A percentile compares a stretch with the other conserved stretches of the same genome.
Evolutionary conservation across 208 protist genomes (phyloP).

Genomic region (Trypanosoma platydactyli): DNA sequence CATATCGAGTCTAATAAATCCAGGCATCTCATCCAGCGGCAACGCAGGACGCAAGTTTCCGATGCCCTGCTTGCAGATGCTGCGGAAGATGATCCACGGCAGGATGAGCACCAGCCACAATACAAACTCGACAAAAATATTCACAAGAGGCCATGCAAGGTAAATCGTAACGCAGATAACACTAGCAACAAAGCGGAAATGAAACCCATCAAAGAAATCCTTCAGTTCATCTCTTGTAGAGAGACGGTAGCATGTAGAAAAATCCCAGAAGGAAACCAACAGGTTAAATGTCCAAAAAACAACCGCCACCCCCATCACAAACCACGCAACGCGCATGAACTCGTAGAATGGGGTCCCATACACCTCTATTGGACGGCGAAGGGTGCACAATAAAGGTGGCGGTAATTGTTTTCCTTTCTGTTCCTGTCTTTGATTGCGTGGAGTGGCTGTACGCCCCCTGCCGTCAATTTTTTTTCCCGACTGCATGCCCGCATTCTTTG

Average conservation of each 20-base stretch:
- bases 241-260: constrained; percentile 49
- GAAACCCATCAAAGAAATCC: constrained; percentile 58
- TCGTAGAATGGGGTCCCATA: constrained; percentile 87
- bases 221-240: constrained; percentile 49
- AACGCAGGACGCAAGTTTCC: constrained; percentile 64
- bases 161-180: constrained; percentile 69
- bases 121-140: constrained; percentile 58
- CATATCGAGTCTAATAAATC: constrained; percentile 80
- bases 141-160: constrained; percentile 77
- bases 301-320: constrained; percentile 61
- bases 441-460: no score
- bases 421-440: neutral
- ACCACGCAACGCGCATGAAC: constrained; percentile 80
- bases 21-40: constrained; percentile 67
- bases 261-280: constrained; percentile 62
- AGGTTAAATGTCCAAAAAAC: constrained; percentile 64
- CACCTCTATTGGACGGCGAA: constrained; percentile 42
- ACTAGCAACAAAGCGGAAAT: constrained; percentile 41
- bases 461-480: no score
- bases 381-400: neutral
- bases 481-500: no score
- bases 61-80: constrained; percentile 58
- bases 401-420: neutral
- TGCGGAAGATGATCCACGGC: constrained; percentile 72
- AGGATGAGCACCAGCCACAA: constrained; percentile 58